Evolutionary conservation across 2,329 filamentous ascomycete species (phyloP).

Genomic region (Pezizomycotina sp.): DNA sequence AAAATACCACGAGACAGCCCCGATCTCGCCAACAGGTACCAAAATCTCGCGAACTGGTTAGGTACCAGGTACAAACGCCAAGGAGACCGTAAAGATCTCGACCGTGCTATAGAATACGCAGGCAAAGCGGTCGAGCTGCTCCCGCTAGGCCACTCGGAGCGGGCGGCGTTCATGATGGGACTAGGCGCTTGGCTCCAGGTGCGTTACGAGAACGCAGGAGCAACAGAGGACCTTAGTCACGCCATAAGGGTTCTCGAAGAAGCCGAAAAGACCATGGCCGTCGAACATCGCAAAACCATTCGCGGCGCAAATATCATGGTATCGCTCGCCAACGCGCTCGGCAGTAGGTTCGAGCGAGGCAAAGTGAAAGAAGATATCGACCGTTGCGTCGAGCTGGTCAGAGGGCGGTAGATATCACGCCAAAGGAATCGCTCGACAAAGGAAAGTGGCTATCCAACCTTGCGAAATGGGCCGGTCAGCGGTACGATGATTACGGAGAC

Average conservation of each 20-base stretch:
- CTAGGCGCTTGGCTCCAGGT: background rate
- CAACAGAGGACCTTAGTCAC: background rate
- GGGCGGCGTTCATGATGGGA: background rate
- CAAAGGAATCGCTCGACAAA: background rate
- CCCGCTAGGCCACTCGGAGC: background rate
- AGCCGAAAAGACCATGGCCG: too few relatives aligned
- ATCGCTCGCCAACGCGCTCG: background rate
- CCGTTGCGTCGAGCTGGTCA: slow-evolving; percentile 2
- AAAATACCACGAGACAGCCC: too few relatives aligned
- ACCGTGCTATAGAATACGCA: too few relatives aligned
- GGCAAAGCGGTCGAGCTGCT: background rate
- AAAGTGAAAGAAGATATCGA: slow-evolving; percentile 1
- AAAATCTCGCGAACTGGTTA: too few relatives aligned
- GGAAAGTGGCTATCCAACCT: background rate
- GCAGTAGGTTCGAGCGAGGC: too few relatives aligned
- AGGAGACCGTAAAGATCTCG: too few relatives aligned
- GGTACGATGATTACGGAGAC: slow-evolving; percentile 1
- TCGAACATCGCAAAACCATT: background rate
- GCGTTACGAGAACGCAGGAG: background rate
- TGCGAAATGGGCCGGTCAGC: background rate
- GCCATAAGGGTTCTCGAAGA: too few relatives aligned
- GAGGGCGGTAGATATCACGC: background rate
- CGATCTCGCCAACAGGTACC: too few relatives aligned
- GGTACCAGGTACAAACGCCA: too few relatives aligned
- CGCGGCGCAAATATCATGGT: slow-evolving; percentile 1